phyloP scores from a whole-genome alignment of 164 flowering plant species.

The Amborella trichopoda region DNA sequence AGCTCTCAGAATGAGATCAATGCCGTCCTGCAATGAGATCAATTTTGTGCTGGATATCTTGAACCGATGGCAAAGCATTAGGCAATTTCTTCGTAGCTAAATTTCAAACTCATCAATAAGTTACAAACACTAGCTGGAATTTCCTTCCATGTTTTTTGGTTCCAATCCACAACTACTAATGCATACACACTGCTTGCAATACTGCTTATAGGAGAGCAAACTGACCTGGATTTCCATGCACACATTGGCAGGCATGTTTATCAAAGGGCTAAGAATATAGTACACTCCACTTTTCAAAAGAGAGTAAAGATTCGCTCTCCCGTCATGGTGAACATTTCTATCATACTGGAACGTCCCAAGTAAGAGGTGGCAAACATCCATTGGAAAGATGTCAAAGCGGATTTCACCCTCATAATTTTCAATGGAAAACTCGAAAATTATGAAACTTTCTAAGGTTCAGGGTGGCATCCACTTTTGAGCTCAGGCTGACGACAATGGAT shows the following conservation, averaged over 20 bases:
- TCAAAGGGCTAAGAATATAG: no score
- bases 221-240: background rate
- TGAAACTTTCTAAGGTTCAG: background rate
- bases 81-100: background rate
- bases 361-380: background rate
- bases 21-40: background rate
- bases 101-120: background rate
- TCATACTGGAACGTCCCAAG: background rate
- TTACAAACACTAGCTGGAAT: background rate
- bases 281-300: background rate
- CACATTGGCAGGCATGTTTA: background rate
- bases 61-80: background rate
- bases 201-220: background rate
- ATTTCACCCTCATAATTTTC: background rate
- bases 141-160: background rate
- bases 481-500: background rate
- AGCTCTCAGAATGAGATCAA: no score
- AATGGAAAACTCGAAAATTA: background rate
- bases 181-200: background rate
- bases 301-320: background rate
- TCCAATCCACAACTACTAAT: background rate
- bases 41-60: background rate
- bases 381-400: background rate
- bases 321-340: background rate
- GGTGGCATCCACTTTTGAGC: background rate